Percentiles rank a stretch among this genome's conserved stretches.
Conservation (phyloP, 441 rosid species). For the Kokia cookei region DNA sequence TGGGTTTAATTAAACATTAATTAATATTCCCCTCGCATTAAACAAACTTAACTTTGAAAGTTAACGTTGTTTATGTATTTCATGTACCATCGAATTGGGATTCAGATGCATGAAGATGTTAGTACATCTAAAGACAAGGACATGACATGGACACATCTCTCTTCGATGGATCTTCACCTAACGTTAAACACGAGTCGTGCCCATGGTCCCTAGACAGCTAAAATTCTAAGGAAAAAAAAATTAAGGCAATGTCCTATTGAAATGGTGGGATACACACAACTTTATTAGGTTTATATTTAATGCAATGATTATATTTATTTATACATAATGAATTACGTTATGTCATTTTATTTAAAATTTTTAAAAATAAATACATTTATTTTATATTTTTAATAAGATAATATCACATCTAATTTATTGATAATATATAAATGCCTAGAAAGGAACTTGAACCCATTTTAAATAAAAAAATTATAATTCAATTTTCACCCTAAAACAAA, state of each 20-base stretch:
- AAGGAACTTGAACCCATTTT: no score
- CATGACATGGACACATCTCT: slow-evolving; percentile 21
- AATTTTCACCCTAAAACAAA: no score
- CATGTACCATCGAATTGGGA: not conserved
- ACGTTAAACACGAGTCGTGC: slow-evolving; percentile 29
- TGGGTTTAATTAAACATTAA: slow-evolving; percentile 20
- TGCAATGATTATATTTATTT: not conserved
- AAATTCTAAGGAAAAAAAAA: not conserved
- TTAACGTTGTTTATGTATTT: not conserved
- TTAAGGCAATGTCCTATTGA: not conserved
- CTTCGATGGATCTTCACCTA: slow-evolving; percentile 22
- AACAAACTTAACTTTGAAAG: not conserved
- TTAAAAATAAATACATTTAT: not conserved
- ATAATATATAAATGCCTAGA: no score
- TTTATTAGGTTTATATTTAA: slow-evolving; percentile 12
- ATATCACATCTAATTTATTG: not conserved
- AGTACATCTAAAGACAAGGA: slow-evolving; percentile 34
- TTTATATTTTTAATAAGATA: not conserved
- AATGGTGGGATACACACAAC: slow-evolving; percentile 13
- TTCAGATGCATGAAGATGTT: slow-evolving; percentile 8
- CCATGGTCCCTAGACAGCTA: slow-evolving; percentile 21
- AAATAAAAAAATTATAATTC: no score
- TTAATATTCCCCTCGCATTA: not conserved
- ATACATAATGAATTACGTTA: not conserved
- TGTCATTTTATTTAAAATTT: not conserved